Evolutionary conservation across 768 basidiomycete species (phyloP).

Genomic region (Podaxis sp.): DNA sequence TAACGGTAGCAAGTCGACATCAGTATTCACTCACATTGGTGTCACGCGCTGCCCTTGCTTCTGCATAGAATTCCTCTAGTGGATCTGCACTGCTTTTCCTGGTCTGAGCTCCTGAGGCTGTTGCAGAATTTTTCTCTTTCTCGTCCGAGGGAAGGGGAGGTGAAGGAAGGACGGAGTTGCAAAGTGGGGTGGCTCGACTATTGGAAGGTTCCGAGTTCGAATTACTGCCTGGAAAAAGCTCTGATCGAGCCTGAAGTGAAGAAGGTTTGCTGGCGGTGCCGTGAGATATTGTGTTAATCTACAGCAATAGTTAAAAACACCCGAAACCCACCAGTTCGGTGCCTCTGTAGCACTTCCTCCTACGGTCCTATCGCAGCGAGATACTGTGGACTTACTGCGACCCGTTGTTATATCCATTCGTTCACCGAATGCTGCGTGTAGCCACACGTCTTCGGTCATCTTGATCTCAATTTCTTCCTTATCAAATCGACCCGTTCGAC

Average conservation of each 20-base stretch:
- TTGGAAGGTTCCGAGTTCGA: background rate
- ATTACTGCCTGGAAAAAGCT: background rate
- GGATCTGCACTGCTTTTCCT: conserved; percentile 42
- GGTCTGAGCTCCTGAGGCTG: background rate
- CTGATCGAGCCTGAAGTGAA: background rate
- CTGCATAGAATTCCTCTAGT: conserved; percentile 61
- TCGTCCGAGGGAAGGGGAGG: background rate
- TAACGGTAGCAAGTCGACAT: background rate
- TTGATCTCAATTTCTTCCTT: conserved; percentile 29
- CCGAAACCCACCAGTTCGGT: background rate
- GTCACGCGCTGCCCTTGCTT: conserved; percentile 46
- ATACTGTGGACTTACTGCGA: conserved; percentile 14
- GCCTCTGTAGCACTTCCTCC: background rate
- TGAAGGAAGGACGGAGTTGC: background rate
- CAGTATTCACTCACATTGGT: conserved; percentile 1
- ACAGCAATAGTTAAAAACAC: background rate
- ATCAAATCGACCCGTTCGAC: conserved; percentile 20
- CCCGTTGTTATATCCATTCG: conserved; percentile 47
- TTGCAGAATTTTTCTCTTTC: background rate
- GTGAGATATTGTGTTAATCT: background rate
- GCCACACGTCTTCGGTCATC: conserved; percentile 35
- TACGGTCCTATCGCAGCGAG: background rate
- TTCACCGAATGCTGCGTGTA: conserved; percentile 47
- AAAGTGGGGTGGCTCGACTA: background rate
- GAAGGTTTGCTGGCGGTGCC: background rate